A percentile compares a stretch with the other conserved stretches of the same genome.
Conservation (phyloP, 2,329 filamentous ascomycete genomes). For the Diaporthe australafricana region DNA sequence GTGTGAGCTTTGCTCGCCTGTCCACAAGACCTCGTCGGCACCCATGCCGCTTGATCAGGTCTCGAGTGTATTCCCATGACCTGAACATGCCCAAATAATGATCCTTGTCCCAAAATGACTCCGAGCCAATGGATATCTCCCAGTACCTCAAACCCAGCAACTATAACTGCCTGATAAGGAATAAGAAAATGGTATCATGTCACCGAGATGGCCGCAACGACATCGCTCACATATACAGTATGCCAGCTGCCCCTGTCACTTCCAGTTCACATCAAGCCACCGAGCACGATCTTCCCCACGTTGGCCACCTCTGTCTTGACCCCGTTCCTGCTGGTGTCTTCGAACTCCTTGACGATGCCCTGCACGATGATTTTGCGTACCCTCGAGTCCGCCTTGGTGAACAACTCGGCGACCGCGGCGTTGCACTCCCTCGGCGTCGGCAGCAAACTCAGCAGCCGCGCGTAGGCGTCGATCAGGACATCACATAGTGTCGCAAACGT, state of each 20-base stretch:
- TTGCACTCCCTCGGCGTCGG: constrained; percentile 80
- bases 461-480: constrained; percentile 92
- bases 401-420: constrained; percentile 81
- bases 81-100: not conserved
- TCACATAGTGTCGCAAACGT: constrained; percentile 97
- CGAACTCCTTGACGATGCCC: constrained; percentile 90
- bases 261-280: constrained; percentile 76
- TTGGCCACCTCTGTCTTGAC: constrained; percentile 86
- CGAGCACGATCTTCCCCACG: constrained; percentile 88
- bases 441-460: constrained; percentile 79
- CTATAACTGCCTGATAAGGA: constrained; percentile 18
- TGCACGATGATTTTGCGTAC: constrained; percentile 91
- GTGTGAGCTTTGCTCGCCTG: not conserved
- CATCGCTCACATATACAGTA: not conserved
- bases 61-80: too few relatives aligned
- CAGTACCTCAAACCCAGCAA: constrained; percentile 28
- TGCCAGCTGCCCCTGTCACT: not conserved
- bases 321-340: constrained; percentile 82
- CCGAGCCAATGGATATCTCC: constrained; percentile 33
- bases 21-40: not conserved
- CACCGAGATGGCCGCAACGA: not conserved
- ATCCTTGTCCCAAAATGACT: not conserved
- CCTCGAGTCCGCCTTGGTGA: constrained; percentile 87
- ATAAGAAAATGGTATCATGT: constrained; percentile 36
- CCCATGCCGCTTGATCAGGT: constrained; percentile 1